These are phyloP conservation scores for Candida albicans DNA, from an alignment of 1,139 yeast genomes.

Conservation along the genomic window DNA sequence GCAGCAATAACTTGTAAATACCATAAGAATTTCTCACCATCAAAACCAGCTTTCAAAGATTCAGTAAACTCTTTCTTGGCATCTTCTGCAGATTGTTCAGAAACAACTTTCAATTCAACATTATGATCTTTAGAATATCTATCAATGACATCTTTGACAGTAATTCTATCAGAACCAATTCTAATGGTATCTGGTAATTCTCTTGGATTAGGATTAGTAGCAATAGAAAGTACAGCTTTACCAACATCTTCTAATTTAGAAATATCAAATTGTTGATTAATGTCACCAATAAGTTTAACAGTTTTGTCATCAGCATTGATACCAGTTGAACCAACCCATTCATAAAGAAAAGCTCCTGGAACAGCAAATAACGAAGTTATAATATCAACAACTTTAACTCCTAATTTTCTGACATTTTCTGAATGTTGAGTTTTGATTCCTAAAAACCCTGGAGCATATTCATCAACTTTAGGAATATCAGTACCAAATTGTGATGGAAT, in stretches of 20 bases:
- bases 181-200: conserved; percentile 47
- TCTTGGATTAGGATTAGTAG: conserved; percentile 31
- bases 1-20: conserved; percentile 28
- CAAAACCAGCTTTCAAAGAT: conserved; percentile 30
- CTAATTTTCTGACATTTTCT: conserved; percentile 32
- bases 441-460: conserved; percentile 35
- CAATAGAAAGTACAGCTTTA: conserved; percentile 38
- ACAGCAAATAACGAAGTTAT: conserved; percentile 45
- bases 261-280: conserved; percentile 29
- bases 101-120: conserved; percentile 31
- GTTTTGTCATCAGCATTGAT: conserved; percentile 32
- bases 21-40: conserved; percentile 27
- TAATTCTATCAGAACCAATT: conserved; percentile 41
- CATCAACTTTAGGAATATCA: conserved; percentile 27
- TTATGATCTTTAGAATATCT: conserved; percentile 42
- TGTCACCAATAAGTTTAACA: conserved; percentile 45
- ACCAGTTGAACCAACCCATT: conserved; percentile 38
- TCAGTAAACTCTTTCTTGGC: conserved; percentile 30
- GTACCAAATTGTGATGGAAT: conserved; percentile 66
- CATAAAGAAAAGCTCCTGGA: conserved; percentile 38
- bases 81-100: conserved; percentile 23
- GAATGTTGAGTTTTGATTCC: conserved; percentile 40
- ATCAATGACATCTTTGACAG: conserved; percentile 39
- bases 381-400: conserved; percentile 52
- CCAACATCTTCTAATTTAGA: conserved; percentile 50